Conservation (phyloP, 2,329 filamentous ascomycete genomes). For the Canariomyces notabilis region DNA sequence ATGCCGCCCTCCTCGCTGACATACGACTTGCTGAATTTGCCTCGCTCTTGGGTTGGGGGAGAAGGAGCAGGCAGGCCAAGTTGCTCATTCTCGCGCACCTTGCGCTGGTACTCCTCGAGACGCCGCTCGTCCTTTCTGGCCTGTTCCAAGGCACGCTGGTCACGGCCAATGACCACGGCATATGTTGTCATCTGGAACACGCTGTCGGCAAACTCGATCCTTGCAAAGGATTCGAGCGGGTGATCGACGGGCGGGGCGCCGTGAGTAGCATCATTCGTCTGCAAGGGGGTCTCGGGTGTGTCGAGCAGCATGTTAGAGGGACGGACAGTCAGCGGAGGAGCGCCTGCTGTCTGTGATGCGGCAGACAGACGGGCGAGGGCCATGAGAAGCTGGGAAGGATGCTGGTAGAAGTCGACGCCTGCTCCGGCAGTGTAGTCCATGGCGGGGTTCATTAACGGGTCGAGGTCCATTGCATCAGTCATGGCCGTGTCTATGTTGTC, state of each 20-base stretch:
- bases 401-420: slow-evolving; percentile 18
- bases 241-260: slow-evolving; percentile 29
- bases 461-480: slow-evolving; percentile 12
- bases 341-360: slow-evolving; percentile 8
- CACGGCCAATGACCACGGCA: slow-evolving; percentile 66
- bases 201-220: slow-evolving; percentile 67
- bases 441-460: slow-evolving; percentile 3
- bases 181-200: slow-evolving; percentile 75
- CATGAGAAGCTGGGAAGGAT: slow-evolving; percentile 37
- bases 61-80: slow-evolving; percentile 47
- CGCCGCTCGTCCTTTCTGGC: slow-evolving; percentile 49
- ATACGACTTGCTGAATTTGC: slow-evolving; percentile 59
- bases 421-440: slow-evolving; percentile 10
- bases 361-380: slow-evolving; percentile 33
- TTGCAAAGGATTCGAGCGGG: slow-evolving; percentile 51
- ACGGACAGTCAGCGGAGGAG: slow-evolving; percentile 35
- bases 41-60: slow-evolving; percentile 46
- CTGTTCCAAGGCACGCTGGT: slow-evolving; percentile 54
- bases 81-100: slow-evolving; percentile 42
- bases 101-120: slow-evolving; percentile 40
- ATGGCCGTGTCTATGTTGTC: background rate
- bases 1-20: slow-evolving; percentile 67
- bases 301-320: slow-evolving; percentile 39
- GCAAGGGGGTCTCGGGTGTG: slow-evolving; percentile 26
- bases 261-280: slow-evolving; percentile 32